Evolutionary conservation across 805 yeast genomes (phyloP), one percentile per base, ranked within the genome.

Genomic region (Wickerhamiella musiphila): DNA sequence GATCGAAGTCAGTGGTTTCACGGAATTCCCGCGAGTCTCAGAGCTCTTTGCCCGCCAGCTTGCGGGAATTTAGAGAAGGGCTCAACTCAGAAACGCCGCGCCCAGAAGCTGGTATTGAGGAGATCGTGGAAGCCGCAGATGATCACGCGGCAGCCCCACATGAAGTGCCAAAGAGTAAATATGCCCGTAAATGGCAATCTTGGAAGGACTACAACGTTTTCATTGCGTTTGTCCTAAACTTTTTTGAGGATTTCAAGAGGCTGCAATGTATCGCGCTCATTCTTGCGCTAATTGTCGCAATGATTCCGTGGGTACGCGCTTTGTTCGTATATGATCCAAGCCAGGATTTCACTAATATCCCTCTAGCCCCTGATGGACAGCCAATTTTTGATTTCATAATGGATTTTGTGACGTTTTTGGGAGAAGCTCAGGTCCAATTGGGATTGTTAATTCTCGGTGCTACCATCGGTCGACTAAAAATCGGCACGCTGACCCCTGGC

Each of bases 271-370:
- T 78, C 4, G 61, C 83, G 0, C 63, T 82, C n/a, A 57, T 84
- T 5, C 31, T 73, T 0, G 64, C 86, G 1, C 56, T 84, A 17
- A 57, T 65, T 1, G 60, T 81, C 16, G 67, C 86, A 4, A 73
- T 86, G 78, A 63, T 86, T n/a, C 94, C 94, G 1, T 86, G 94
- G 66, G 57, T 78, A 2, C 70, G 74, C 38, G 75, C 82, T 0
- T 57, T 77, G 12, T 81, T 79, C 48, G 42, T 46, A 1, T 67
- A 68, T 14, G 48, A 54, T 17, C 56, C 56, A 27, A 64, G 63
- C 19, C 51, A 57, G 5, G 53, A 61, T 14, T 41, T 51, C 15
- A 57, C 56, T 13, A 53, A 64, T 38, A 63, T 83, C 18, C 76
- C 68, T 6, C 45, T 65, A 31, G 95, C 95, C 0, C 96, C 96